A percentile compares a stretch with the other conserved stretches of the same genome.
Conservation (phyloP, 306 rosid genomes). For the Cicer yamashitae region DNA sequence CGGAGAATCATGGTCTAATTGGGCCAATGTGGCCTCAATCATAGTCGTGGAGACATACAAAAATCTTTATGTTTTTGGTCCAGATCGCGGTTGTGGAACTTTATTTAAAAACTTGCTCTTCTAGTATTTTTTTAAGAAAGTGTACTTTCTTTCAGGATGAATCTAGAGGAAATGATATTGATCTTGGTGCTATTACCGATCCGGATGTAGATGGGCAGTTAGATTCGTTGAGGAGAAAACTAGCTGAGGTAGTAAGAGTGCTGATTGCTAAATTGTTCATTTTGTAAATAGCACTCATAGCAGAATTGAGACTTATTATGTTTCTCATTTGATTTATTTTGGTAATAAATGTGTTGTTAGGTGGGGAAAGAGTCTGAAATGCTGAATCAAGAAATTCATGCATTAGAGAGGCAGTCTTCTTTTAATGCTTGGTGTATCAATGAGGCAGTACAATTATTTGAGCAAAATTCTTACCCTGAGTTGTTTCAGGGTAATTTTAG, state of each 20-base stretch:
- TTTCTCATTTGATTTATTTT: conserved; percentile 17
- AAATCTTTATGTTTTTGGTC: not conserved
- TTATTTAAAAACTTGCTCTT: not conserved
- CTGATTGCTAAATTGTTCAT: conserved; percentile 17
- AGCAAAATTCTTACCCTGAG: conserved; percentile 51
- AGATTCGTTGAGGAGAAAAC: conserved; percentile 67
- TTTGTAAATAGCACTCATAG: not conserved
- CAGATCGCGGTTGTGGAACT: not conserved
- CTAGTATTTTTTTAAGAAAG: not conserved
- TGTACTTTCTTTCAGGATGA: conserved; percentile 57
- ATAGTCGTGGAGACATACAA: not conserved
- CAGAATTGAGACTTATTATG: not conserved
- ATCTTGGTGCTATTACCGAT: conserved; percentile 48
- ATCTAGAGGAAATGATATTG: conserved; percentile 41
- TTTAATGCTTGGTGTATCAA: conserved; percentile 57
- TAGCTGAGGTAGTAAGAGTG: conserved; percentile 53
- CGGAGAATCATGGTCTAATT: not conserved
- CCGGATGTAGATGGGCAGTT: conserved; percentile 66
- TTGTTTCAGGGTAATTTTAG: conserved; percentile 72
- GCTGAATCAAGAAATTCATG: conserved; percentile 67
- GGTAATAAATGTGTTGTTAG: conserved; percentile 51
- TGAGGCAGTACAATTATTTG: conserved; percentile 49
- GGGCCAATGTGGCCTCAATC: not conserved
- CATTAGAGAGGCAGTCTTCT: conserved; percentile 61
- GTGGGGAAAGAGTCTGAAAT: conserved; percentile 68